Conservation (phyloP, 352 stramenopile species). For the Pythium volutum region DNA sequence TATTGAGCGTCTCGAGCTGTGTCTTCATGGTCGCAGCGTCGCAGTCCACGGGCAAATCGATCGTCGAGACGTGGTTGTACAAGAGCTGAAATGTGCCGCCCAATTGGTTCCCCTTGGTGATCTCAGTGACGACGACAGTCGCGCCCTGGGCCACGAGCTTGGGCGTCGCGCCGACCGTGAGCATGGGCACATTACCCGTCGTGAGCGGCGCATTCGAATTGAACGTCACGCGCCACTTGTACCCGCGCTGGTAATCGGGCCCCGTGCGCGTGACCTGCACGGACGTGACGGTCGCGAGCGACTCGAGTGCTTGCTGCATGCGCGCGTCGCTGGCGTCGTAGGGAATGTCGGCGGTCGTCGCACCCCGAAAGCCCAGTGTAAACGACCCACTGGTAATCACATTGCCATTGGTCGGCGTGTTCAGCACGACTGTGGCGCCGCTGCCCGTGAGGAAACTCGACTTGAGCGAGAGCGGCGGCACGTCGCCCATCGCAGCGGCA, state of each 20-base stretch:
- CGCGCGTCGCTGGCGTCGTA: slow-evolving; percentile 67
- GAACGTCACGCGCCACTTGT: slow-evolving; percentile 80
- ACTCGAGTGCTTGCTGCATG: slow-evolving; percentile 63
- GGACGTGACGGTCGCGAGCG: slow-evolving; percentile 52
- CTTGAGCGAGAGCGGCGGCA: slow-evolving; percentile 55
- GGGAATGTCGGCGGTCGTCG: slow-evolving; percentile 84
- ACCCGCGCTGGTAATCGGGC: slow-evolving; percentile 54
- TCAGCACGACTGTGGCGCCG: slow-evolving; percentile 65
- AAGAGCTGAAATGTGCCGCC: slow-evolving; percentile 59
- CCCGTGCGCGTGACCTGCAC: slow-evolving; percentile 58
- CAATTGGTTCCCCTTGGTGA: slow-evolving; percentile 60
- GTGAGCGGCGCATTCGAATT: slow-evolving; percentile 50
- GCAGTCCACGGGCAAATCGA: slow-evolving; percentile 76
- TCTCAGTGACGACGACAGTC: slow-evolving; percentile 33
- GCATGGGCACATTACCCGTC: slow-evolving; percentile 49
- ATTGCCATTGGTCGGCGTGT: slow-evolving; percentile 56
- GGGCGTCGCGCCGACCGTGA: slow-evolving; percentile 44
- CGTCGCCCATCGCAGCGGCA: slow-evolving; percentile 52
- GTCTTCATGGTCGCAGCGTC: slow-evolving; percentile 65
- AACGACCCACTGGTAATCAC: slow-evolving; percentile 86
- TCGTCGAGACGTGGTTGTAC: slow-evolving; percentile 52
- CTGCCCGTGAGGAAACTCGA: slow-evolving; percentile 69
- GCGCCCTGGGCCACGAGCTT: slow-evolving; percentile 39
- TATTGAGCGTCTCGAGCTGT: slow-evolving; percentile 46
- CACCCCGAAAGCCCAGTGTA: slow-evolving; percentile 87